Conservation (phyloP, 169 alveolate species). For the Eimeria falciformis region DNA sequence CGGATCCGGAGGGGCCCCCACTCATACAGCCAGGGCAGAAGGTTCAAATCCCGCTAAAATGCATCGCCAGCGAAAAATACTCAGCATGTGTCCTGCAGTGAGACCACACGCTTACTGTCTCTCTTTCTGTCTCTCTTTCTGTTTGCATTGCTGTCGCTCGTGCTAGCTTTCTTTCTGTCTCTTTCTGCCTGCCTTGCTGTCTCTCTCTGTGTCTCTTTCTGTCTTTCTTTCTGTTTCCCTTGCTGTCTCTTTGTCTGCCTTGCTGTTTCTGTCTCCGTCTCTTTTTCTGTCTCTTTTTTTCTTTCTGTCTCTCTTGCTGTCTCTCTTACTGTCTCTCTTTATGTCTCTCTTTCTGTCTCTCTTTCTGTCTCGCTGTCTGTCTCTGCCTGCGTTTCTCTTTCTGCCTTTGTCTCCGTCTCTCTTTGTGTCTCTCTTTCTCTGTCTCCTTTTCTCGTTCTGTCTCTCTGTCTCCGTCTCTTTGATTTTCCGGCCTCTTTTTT, state of each 20-base stretch:
- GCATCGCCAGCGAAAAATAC: conserved; percentile 66
- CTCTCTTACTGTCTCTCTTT: not conserved
- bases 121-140: not conserved
- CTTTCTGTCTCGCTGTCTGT: not conserved
- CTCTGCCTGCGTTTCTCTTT: not conserved
- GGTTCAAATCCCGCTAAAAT: conserved; percentile 24
- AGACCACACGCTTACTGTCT: not conserved
- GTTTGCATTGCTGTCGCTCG: not conserved
- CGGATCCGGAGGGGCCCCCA: not conserved
- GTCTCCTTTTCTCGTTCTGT: not conserved
- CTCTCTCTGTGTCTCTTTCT: conserved; percentile 5
- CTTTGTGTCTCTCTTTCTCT: not conserved
- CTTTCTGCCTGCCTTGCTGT: conserved; percentile 4
- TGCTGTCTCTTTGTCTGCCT: not conserved
- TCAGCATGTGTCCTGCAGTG: conserved; percentile 47
- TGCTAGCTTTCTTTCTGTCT: not conserved
- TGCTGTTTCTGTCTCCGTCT: not conserved
- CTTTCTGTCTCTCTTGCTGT: no score
- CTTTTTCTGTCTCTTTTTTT: no score
- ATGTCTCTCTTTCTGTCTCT: not conserved
- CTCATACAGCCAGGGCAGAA: conserved; percentile 48
- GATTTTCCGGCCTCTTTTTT: not conserved
- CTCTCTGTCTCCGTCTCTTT: not conserved
- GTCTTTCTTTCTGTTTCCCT: not conserved
- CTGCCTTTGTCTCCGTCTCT: not conserved